Evolutionary conservation across 495 filamentous ascomycete genomes (phyloP), one percentile per base, ranked within the genome.

Genomic region (Penicillium turbatum): DNA sequence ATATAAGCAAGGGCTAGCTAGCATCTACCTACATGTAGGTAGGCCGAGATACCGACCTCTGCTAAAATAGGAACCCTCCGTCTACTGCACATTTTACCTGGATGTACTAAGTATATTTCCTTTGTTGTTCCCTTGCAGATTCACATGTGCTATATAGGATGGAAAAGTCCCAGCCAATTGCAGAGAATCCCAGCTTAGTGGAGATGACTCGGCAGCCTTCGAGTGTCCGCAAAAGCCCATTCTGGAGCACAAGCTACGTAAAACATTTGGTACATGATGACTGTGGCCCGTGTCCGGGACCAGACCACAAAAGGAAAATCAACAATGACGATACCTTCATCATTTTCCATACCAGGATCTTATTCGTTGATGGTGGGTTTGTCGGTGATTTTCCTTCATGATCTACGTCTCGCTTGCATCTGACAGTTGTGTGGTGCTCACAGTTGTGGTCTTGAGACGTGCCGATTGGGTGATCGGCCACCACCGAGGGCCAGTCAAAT

Each of bases 61-160:
- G 59, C 80, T 80, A 24, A 88, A 88, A 2, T n/a, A 42, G 11
- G 11, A 42, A 13, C 21, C 27, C 6, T 47, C 10, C 2, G 11
- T 29, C 13, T 26, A 13, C 4, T 1, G 31, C 21, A 16, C 7
- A n/a, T 9, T 24, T 10, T 15, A 36, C 12, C 32, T 5, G 21
- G 21, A 24, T 24, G 21, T 2, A 24, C 21, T 4, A 2, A 2
- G 21, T 24, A 24, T 24, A 4, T 24, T 24, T 2, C 21, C 21
- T 48, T 38, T 29, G 12, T 57, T 26, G 7, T 4, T 41, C 30
- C 7, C 11, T 16, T n/a, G 27, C 38, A 16, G 13, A 31, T 24
- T 32, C 34, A 16, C 19, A 51, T 21, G 9, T 16, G 5, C 6
- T 24, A 3, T 2, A 41, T 51, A 69, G 61, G 29, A 66, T 55